Evolutionary conservation across 2,329 filamentous ascomycete species (phyloP).

Genomic region (Fusarium chuoi): DNA sequence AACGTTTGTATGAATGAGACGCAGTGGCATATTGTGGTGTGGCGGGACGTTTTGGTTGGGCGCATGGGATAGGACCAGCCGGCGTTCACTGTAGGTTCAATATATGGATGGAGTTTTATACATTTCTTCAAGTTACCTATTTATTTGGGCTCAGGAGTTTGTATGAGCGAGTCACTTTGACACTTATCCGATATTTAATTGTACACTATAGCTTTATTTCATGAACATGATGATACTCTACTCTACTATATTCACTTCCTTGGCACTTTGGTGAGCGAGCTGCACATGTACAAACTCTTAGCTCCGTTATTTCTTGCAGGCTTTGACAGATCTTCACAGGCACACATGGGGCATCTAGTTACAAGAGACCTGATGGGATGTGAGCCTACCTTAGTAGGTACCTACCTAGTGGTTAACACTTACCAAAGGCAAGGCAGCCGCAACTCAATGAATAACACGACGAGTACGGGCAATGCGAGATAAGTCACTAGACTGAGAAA

Average conservation of each 20-base stretch:
- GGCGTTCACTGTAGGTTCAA: constrained; percentile 27
- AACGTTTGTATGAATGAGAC: constrained; percentile 6
- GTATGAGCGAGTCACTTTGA: constrained; percentile 4
- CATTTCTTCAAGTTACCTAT: constrained; percentile 8
- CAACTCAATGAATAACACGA: constrained; percentile 8
- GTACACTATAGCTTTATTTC: constrained; percentile 15
- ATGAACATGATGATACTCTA: constrained; percentile 6
- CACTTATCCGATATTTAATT: constrained; percentile 13
- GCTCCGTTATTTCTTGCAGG: background rate
- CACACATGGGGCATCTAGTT: background rate
- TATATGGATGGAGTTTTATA: constrained; percentile 27
- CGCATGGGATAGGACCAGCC: constrained; percentile 13
- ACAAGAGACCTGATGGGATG: background rate
- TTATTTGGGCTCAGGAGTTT: background rate
- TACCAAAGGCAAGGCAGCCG: background rate
- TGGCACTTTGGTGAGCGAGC: too few species aligned
- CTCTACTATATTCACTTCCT: background rate
- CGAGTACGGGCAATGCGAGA: constrained; percentile 36
- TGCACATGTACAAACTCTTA: too few species aligned
- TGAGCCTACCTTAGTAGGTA: too few species aligned
- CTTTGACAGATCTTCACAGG: background rate
- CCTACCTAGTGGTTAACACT: background rate
- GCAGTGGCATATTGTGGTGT: background rate
- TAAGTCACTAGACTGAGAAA: background rate
- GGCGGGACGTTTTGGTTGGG: constrained; percentile 20